Percentiles rank a stretch among this genome's conserved stretches.
Evolutionary conservation across 1,139 yeast species (phyloP).

Genomic region (Yamadazyma atmosphaerica): DNA sequence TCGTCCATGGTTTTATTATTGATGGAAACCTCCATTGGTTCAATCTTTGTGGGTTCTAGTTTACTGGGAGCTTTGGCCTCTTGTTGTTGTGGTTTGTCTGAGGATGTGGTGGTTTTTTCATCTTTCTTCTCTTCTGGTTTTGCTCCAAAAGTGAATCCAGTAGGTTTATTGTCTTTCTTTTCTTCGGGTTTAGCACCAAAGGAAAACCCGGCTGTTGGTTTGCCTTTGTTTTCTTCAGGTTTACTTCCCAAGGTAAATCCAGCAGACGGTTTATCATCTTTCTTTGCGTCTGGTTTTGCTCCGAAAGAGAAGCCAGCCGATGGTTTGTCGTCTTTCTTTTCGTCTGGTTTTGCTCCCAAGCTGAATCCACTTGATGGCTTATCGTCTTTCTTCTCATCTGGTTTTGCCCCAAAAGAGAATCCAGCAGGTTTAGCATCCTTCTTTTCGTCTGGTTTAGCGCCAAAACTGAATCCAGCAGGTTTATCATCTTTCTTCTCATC

Average conservation of each 20-base stretch:
- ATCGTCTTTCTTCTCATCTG: conserved; percentile 15
- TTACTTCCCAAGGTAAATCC: conserved; percentile 27
- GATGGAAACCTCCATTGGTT: conserved; percentile 72
- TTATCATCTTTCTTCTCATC: conserved; percentile 18
- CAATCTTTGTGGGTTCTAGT: conserved; percentile 55
- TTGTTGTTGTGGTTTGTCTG: conserved; percentile 14
- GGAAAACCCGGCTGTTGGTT: conserved; percentile 19
- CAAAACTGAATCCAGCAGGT: conserved; percentile 24
- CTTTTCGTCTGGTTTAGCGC: conserved; percentile 24
- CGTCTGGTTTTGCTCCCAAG: conserved; percentile 27
- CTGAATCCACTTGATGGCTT: conserved; percentile 21
- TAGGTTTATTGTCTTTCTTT: conserved; percentile 22
- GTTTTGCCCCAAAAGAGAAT: conserved; percentile 26
- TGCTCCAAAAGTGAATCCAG: conserved; percentile 26
- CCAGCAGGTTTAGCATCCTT: conserved; percentile 16
- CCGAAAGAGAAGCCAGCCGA: conserved; percentile 25
- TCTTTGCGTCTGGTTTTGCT: conserved; percentile 23
- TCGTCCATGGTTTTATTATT: conserved; percentile 93
- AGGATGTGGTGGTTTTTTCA: conserved; percentile 13
- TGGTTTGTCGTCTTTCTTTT: conserved; percentile 23
- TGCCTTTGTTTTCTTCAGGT: conserved; percentile 24
- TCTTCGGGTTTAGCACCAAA: conserved; percentile 21
- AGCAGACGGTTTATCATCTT: conserved; percentile 20
- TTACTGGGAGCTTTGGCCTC: conserved; percentile 42
- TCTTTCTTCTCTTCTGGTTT: conserved; percentile 18